Evolutionary conservation across 352 stramenopile species (phyloP), one percentile per base, ranked within the genome.

Genomic region (Globisporangium orthogonon): DNA sequence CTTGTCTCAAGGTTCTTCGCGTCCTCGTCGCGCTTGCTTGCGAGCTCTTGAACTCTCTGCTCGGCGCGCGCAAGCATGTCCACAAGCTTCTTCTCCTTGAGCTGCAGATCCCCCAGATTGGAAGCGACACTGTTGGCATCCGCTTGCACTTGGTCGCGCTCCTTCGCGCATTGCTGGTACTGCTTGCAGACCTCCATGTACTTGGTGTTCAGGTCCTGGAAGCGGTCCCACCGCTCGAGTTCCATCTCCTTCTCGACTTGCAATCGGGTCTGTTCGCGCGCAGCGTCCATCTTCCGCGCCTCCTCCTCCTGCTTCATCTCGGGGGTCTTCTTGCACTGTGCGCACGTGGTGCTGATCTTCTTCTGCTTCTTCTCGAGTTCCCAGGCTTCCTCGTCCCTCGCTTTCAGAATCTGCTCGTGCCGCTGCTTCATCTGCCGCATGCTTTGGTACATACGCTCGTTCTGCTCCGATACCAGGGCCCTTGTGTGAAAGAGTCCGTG

Each of bases 151-250:
- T 68, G 41, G 23, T 78, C 68, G 6, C 49, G 47, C 29, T 69
- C 66, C 17, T 56, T 51, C 37, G 56, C 52, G 3, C 65, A 51
- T 28, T 33, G 59, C 41, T 87, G 78, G 18, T 87, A 29, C 54
- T 82, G 62, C 52, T 69, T 53, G 41, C 58, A 75, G 11, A 73
- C 61, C 30, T 83, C 67, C 52, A 91, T 76, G 51, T 87, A 87
- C 62, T 89, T 89, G 35, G 62, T 55, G 41, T 85, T 87, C 18
- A 91, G 49, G 50, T 87, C 70, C 62, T 91, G 78, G 53, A 84
- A 88, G 28, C 69, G 65, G 35, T 86, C 70, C 80, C 75, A 90
- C 11, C 75, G 74, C 56, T 80, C 78, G 33, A 86, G 54, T 53
- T 90, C 72, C 62, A 90, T 64, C 23, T 79, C 71, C 33, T 84